phyloP scores from a whole-genome alignment of 2,329 filamentous ascomycete species.

The Scolecobasidium constrictum region DNA sequence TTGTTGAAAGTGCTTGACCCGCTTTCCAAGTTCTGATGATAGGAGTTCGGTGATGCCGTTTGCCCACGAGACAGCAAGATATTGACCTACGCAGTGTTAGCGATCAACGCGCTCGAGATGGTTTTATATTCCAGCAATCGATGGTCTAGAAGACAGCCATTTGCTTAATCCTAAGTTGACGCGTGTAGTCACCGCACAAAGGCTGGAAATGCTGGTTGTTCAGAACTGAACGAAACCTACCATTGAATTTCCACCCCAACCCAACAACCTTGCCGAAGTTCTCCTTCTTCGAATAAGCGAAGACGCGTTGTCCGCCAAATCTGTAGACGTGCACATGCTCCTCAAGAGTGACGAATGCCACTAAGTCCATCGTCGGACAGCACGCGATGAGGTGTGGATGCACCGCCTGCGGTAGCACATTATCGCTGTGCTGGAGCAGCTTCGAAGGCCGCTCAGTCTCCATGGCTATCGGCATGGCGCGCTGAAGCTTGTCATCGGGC shows the following conservation, averaged over 20 bases:
- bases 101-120: too few relatives aligned
- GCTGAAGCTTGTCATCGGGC: too few relatives aligned
- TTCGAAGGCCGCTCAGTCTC: constrained; percentile 1
- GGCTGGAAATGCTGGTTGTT: too few relatives aligned
- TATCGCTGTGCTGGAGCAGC: constrained; percentile 28
- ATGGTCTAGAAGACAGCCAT: too few relatives aligned
- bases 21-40: constrained; percentile 70
- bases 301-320: constrained; percentile 62
- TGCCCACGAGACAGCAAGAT: constrained; percentile 73
- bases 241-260: constrained; percentile 37
- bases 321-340: constrained; percentile 66
- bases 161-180: too few relatives aligned
- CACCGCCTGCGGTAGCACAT: constrained; percentile 26
- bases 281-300: constrained; percentile 37
- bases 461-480: too few relatives aligned
- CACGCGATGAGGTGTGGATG: constrained; percentile 46
- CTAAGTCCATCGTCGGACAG: constrained; percentile 77
- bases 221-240: too few relatives aligned
- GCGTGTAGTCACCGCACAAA: too few relatives aligned
- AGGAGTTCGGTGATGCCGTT: constrained; percentile 69
- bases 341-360: constrained; percentile 59
- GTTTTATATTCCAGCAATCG: too few relatives aligned
- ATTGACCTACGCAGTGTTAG: constrained; percentile 52
- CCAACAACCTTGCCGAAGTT: constrained; percentile 23
- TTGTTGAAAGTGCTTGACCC: constrained; percentile 56